Evolutionary conservation across 768 basidiomycete species (phyloP).

Genomic region (Hypsizygus marmoreus): DNA sequence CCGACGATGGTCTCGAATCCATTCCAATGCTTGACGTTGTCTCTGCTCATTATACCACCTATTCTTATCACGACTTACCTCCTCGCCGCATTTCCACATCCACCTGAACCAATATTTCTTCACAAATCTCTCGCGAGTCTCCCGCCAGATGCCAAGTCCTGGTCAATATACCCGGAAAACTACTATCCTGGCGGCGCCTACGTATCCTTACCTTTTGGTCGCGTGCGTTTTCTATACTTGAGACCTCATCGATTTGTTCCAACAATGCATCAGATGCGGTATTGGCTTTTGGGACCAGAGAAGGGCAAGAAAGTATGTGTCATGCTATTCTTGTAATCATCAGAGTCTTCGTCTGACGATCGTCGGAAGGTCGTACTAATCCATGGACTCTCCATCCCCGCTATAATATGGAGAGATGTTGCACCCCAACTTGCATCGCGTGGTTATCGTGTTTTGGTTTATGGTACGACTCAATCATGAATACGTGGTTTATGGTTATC

Average conservation of each 20-base stretch:
- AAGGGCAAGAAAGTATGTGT: slow-evolving; percentile 60
- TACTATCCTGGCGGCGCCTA: slow-evolving; percentile 67
- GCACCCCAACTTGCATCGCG: slow-evolving; percentile 61
- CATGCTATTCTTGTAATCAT: slow-evolving; percentile 2
- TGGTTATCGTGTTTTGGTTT: slow-evolving; percentile 76
- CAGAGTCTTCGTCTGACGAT: not conserved
- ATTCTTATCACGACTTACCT: slow-evolving; percentile 62
- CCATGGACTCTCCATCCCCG: slow-evolving; percentile 76
- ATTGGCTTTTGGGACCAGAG: slow-evolving; percentile 77
- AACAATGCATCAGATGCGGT: slow-evolving; percentile 52
- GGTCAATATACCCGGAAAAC: slow-evolving; percentile 73
- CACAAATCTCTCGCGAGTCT: slow-evolving; percentile 64
- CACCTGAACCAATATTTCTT: slow-evolving; percentile 50
- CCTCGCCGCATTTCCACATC: slow-evolving; percentile 64
- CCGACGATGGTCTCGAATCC: slow-evolving; percentile 28
- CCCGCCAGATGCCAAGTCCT: slow-evolving; percentile 54
- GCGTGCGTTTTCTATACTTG: slow-evolving; percentile 33
- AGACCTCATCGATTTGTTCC: not conserved
- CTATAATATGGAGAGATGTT: slow-evolving; percentile 78
- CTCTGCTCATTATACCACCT: slow-evolving; percentile 62
- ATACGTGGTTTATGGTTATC: too few relatives aligned
- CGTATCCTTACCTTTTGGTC: slow-evolving; percentile 64
- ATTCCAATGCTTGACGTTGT: slow-evolving; percentile 51
- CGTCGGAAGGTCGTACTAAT: slow-evolving; percentile 66
- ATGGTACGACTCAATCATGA: too few relatives aligned